Percentiles rank a stretch among this genome's conserved stretches.
phyloP scores from a whole-genome alignment of 2,329 filamentous ascomycete species.

The Geoglossum cookeanum region DNA sequence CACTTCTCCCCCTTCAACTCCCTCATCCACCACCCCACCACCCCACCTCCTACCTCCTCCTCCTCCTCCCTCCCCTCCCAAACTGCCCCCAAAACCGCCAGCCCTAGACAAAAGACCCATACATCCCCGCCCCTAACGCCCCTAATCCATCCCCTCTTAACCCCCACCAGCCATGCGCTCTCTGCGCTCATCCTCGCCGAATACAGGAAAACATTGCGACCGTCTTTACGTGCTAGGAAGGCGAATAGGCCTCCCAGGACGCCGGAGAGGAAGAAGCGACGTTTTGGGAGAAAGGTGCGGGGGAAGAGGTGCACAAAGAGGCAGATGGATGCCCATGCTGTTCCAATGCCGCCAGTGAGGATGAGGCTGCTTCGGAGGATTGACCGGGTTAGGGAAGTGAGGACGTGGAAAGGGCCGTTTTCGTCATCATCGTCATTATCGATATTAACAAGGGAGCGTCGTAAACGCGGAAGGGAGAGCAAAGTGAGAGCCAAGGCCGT shows the following conservation, averaged over 20 bases:
- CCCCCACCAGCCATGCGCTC: slow-evolving; percentile 80
- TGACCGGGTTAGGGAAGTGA: slow-evolving; percentile 39
- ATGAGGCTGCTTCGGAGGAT: slow-evolving; percentile 45
- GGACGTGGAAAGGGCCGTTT: slow-evolving; percentile 37
- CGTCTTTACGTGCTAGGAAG: slow-evolving; percentile 47
- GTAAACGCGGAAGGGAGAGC: slow-evolving; percentile 43
- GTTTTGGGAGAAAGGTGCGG: slow-evolving; percentile 52
- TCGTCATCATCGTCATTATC: slow-evolving; percentile 14
- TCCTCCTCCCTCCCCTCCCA: slow-evolving; percentile 54
- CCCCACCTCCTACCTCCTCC: slow-evolving; percentile 44
- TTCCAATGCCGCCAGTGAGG: slow-evolving; percentile 64
- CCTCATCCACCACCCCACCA: slow-evolving; percentile 52
- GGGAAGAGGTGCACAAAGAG: slow-evolving; percentile 70
- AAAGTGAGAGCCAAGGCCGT: slow-evolving; percentile 57
- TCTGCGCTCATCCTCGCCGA: slow-evolving; percentile 61
- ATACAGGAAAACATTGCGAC: slow-evolving; percentile 58
- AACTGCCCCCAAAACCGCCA: slow-evolving; percentile 59
- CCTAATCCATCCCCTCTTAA: slow-evolving; percentile 75
- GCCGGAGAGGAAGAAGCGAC: slow-evolving; percentile 79
- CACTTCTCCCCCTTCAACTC: slow-evolving; percentile 58
- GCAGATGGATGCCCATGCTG: slow-evolving; percentile 76
- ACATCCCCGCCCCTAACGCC: slow-evolving; percentile 70
- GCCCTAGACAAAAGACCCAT: slow-evolving; percentile 58
- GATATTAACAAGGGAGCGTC: slow-evolving; percentile 44
- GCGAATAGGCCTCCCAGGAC: slow-evolving; percentile 75